These are phyloP conservation scores for Gynandropsis gynandra DNA, from an alignment of 345 rosid species.

Conservation along the genomic window DNA sequence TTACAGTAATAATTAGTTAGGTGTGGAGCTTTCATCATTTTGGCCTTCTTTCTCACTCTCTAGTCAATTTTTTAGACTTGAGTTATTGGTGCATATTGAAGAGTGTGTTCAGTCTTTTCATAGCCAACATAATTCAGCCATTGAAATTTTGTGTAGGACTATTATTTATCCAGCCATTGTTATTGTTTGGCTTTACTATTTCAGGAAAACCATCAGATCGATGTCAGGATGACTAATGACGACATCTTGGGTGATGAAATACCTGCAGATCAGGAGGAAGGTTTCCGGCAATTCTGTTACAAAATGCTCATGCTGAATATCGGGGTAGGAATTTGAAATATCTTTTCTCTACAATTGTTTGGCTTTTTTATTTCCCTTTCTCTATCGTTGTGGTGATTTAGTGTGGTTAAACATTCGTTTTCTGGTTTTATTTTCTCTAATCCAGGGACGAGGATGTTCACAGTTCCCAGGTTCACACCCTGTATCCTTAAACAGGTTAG, in stretches of 20 bases:
- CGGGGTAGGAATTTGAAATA: constrained; percentile 41
- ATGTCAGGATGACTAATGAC: constrained; percentile 73
- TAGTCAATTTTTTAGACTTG: constrained; percentile 3
- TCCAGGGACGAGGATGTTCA: constrained; percentile 56
- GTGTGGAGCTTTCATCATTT: constrained; percentile 4
- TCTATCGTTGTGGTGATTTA: constrained; percentile 11
- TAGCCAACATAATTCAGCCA: constrained; percentile 5
- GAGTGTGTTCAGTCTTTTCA: background rate
- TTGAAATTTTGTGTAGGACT: constrained; percentile 7
- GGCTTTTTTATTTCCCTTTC: background rate
- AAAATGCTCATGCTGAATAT: constrained; percentile 51
- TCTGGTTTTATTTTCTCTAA: constrained; percentile 20
- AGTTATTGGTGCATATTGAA: constrained; percentile 5
- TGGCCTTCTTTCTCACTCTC: too few relatives aligned
- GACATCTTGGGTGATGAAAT: constrained; percentile 94
- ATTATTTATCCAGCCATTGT: constrained; percentile 4
- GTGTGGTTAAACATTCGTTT: constrained; percentile 6
- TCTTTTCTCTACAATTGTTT: constrained; percentile 3
- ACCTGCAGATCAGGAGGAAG: constrained; percentile 68
- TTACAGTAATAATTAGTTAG: too few relatives aligned
- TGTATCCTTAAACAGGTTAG: constrained; percentile 74
- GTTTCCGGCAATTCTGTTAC: constrained; percentile 56
- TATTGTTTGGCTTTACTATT: constrained; percentile 14
- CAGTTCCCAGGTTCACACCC: constrained; percentile 88
- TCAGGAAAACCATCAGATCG: constrained; percentile 59